Evolutionary conservation across 768 basidiomycete species (phyloP).

Genomic region (Xerocomellus chrysenteron): DNA sequence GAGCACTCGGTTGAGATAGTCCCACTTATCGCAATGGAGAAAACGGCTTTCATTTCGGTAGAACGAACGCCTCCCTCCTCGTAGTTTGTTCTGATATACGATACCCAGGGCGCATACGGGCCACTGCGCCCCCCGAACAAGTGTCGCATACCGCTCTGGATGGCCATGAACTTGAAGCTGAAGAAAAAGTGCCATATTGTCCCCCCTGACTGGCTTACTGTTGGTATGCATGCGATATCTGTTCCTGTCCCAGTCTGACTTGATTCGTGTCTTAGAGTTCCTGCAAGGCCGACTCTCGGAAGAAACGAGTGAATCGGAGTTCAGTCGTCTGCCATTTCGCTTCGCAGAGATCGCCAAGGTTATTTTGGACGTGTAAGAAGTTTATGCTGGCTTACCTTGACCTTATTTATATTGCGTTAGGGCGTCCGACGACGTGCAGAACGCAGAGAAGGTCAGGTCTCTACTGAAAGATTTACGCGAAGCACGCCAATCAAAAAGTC

Average conservation of each 20-base stretch:
- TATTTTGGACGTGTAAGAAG: constrained; percentile 85
- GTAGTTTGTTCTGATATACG: constrained; percentile 5
- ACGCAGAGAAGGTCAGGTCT: constrained; percentile 79
- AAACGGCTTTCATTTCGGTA: constrained; percentile 86
- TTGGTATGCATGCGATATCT: constrained; percentile 53
- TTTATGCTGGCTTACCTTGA: background rate
- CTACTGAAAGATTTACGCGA: constrained; percentile 94
- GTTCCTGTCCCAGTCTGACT: background rate
- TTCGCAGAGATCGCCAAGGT: constrained; percentile 91
- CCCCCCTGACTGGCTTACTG: constrained; percentile 83
- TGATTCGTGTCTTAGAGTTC: constrained; percentile 53
- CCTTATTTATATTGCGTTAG: constrained; percentile 39
- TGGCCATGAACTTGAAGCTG: constrained; percentile 89
- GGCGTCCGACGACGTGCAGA: constrained; percentile 86
- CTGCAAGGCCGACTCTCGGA: constrained; percentile 70
- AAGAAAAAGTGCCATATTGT: constrained; percentile 95
- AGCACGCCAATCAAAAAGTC: constrained; percentile 90
- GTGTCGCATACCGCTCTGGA: constrained; percentile 90
- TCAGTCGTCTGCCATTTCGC: constrained; percentile 81
- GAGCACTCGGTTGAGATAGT: constrained; percentile 85
- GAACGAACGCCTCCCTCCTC: constrained; percentile 33
- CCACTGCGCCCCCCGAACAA: constrained; percentile 88
- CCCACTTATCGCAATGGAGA: constrained; percentile 87
- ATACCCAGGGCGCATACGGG: constrained; percentile 80
- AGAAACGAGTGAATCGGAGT: constrained; percentile 72